Percentiles rank a stretch among this genome's conserved stretches.
phyloP scores from a whole-genome alignment of 345 rosid genomes.

The Pistacia vera region DNA sequence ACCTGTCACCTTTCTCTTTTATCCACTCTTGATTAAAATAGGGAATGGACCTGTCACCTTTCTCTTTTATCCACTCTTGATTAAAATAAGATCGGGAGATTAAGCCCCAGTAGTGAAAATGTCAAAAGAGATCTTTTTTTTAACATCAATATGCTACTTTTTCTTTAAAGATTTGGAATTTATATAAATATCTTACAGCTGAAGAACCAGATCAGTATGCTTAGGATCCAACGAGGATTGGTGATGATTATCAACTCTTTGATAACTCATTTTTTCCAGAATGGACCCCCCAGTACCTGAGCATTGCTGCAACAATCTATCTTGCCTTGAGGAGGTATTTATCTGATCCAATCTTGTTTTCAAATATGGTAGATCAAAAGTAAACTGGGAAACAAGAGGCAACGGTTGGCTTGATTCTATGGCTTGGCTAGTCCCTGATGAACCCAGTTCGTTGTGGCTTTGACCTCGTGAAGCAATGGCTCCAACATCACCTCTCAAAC shows the following conservation, averaged over 20 bases:
- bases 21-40: not conserved
- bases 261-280: conserved; percentile 6
- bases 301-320: conserved; percentile 11
- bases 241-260: conserved; percentile 19
- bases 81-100: no score
- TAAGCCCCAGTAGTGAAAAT: not conserved
- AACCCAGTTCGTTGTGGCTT: conserved; percentile 9
- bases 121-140: not conserved
- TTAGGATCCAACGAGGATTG: conserved; percentile 26
- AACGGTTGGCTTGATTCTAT: conserved; percentile 16
- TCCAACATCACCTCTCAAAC: conserved; percentile 8
- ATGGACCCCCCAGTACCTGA: conserved; percentile 7
- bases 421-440: conserved; percentile 4
- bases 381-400: conserved; percentile 23
- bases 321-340: conserved; percentile 14
- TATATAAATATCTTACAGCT: conserved; percentile 20
- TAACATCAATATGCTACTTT: not conserved
- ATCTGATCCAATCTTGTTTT: conserved; percentile 38
- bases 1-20: no score
- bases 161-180: not conserved
- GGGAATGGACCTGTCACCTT: not conserved
- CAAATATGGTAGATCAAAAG: conserved; percentile 44
- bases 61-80: not conserved
- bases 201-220: conserved; percentile 27
- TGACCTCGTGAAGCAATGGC: conserved; percentile 5